Base-by-base conservation (phyloP, 2,329 filamentous ascomycete species). In the Exophiala oligosperma region DNA sequence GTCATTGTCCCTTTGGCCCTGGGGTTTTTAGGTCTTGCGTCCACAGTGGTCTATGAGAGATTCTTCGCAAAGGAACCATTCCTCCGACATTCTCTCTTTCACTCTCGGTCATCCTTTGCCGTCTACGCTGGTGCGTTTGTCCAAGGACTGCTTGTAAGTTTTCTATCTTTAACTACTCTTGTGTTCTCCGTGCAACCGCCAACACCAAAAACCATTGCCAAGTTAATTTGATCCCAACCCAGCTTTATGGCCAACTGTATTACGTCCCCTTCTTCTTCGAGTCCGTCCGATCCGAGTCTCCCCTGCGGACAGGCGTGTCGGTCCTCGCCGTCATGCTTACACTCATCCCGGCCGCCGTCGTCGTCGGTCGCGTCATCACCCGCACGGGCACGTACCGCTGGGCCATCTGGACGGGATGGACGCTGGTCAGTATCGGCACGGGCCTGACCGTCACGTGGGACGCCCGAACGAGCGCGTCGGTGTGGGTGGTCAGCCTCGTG, bases 341-440 rank as follows among this genome's bases (percentile, higher is more conserved):
- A 7, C 43, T 65, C 17, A 58, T 67, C 8, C 73, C 71, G 0
- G 60, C 64, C 3, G 72, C 68, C 1, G 68, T 72, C 35, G 40
- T 72, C 4, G 65, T 61, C 9, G 74, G 72, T 4, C 52, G 67
- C 2, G 23, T 75, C 2, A 64, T 77, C 28, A 67, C 70, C 1
- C 65, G 67, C n/a, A 67, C 63, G 9, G 74, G 74, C 0, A 60
- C 50, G 59, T 71, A 69, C 46, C 70, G 74, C 23, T 79, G 76
- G 74, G 71, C 74, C 2, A 72, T 78, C 44, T 77, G 75, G 59
- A 61, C 65, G 2, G 77, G 77, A 11, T 79, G 77, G 76, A 52
- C 62, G 1, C 57, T 79, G 7, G 71, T 67, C 3, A 71, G 71
- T 0, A 52, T 76, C 3, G 69, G 68, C 9, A 70, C 69, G 2